Conservation (phyloP, 2,329 filamentous ascomycete genomes). For the Tolypocladium ovalisporum region DNA sequence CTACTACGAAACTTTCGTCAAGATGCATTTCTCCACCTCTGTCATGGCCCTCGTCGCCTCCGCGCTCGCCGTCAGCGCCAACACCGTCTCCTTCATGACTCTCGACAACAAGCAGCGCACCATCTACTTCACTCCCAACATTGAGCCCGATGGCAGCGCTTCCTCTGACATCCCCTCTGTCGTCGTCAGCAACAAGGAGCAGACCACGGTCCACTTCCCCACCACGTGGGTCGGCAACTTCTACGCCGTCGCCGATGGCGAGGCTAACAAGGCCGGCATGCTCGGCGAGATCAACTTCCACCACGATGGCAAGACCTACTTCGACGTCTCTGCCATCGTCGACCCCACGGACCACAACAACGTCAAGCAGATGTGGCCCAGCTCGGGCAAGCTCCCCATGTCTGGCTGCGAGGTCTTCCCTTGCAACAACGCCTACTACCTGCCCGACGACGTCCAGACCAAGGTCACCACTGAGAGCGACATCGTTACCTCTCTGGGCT, state of each 20-base stretch:
- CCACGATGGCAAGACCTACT: conserved; percentile 38
- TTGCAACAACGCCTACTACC: conserved; percentile 43
- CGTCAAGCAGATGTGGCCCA: conserved; percentile 44
- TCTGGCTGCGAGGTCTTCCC: conserved; percentile 43
- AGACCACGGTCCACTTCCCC: conserved; percentile 31
- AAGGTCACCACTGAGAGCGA: conserved; percentile 36
- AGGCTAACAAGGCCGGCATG: conserved; percentile 33
- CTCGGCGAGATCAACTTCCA: conserved; percentile 40
- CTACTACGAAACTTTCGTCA: conserved; percentile 19
- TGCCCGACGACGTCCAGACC: conserved; percentile 43
- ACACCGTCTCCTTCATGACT: conserved; percentile 47
- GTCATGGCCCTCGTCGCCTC: conserved; percentile 31
- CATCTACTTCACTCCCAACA: conserved; percentile 38
- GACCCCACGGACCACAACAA: conserved; percentile 36
- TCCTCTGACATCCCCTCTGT: conserved; percentile 28
- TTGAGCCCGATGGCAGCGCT: conserved; percentile 15
- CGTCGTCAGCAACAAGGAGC: conserved; percentile 24
- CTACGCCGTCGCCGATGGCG: conserved; percentile 36
- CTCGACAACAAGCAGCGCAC: conserved; percentile 40
- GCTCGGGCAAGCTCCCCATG: conserved; percentile 20
- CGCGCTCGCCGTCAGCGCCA: conserved; percentile 30
- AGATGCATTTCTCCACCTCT: conserved; percentile 42
- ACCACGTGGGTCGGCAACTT: conserved; percentile 37
- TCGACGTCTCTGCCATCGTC: conserved; percentile 49
- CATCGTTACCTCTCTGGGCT: conserved; percentile 40